Base-by-base conservation (phyloP, 2,329 filamentous ascomycete species). In the Mycosphaerella sp. region DNA sequence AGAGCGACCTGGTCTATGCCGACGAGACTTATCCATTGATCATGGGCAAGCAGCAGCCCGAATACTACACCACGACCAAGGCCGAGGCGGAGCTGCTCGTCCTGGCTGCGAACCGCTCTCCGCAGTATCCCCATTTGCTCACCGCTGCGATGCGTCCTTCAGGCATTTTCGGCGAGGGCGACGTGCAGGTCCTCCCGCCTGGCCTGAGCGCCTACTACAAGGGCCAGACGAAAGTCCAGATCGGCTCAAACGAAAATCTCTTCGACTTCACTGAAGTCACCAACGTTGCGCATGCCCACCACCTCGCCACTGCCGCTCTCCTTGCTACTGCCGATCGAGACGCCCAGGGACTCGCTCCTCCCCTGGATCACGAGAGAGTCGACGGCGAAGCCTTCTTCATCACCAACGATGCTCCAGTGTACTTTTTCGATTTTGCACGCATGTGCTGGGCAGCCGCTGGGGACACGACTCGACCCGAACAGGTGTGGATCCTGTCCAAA, bases 201-300 rank as follows among this genome's bases (percentile, higher is more conserved):
- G 72, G 76, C 50, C 62, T 77, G 23, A 65, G 59, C n/a, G 74
- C 72, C 1, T 76, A 74, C 62, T 70, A 69, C 61, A 70, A 70
- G 48, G 73, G 76, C 38, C 75, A 77, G 64, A 74, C 71, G 54
- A 77, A 74, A 61, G 74, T 75, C 58, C 76, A 80, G 58, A 68
- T 80, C 45, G 78, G 77, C 49, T 64, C 69, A 17, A 79, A 79
- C 63, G 70, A 74, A 53, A 80, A 80, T 62, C 67, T 79, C 2
- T 79, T 77, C 67, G 77, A 80, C 64, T 79, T 77, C 57, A 78
- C 76, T 38, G 78, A 78, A 59, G 74, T 78, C 43, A 75, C 70
- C 40, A 80, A 80, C 62, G 72, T 78, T 11, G 75, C 75, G 2
- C 72, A 78, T 59, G 77, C 74, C 0, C 78, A 80, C 58, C 66